Evolutionary conservation across 768 basidiomycete genomes (phyloP), one percentile per base, ranked within the genome.

Genomic region (Tulasnella sp.): DNA sequence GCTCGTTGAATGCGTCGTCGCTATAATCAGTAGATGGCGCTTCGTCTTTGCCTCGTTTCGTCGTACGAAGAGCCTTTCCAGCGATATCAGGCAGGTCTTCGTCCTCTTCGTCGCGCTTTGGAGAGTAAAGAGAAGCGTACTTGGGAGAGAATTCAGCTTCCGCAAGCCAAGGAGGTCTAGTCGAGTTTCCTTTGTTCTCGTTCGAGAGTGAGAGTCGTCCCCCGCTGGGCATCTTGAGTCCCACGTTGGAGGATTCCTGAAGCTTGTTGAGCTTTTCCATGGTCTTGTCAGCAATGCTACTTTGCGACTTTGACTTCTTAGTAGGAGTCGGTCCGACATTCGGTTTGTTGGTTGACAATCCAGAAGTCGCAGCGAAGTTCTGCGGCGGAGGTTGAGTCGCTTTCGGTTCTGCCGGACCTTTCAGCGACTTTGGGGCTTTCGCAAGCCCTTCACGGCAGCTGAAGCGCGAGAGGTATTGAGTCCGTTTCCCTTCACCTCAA

Each of bases 371-470:
- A 26, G 26, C 26, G n/a, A n/a, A n/a, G n/a, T 59, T 22, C 26
- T 59, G 26, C 52, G 11, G 52, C 9, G 52, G 52, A 12, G 14
- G 0, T 22, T 59, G 22, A 12, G 52, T n/a, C 39, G 63, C n/a
- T 37, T 37, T 36, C 5, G 39, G 16, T 26, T 36, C 29, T 36
- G 34, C 34, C 6, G 64, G 5, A 17, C 26, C 32, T 40, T 34
- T 65, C n/a, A n/a, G 34, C 11, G 12, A 11, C 34, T 59, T 59
- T n/a, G 84, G 84, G 32, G 88, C 87, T 67, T 85, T 86, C 16
- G 78, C 75, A 14, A 89, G 76, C 0, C 92, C 92, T 29, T 92
- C 89, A 41, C 87, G 85, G 76, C 92, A 93, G 77, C 92, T 94
- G 75, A n/a, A 47, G 39, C 52, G 42, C 41, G 36, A 29, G 5